These are phyloP conservation scores for Macroventuria anomochaeta DNA, from an alignment of 2,329 filamentous ascomycete species.

Conservation along the genomic window DNA sequence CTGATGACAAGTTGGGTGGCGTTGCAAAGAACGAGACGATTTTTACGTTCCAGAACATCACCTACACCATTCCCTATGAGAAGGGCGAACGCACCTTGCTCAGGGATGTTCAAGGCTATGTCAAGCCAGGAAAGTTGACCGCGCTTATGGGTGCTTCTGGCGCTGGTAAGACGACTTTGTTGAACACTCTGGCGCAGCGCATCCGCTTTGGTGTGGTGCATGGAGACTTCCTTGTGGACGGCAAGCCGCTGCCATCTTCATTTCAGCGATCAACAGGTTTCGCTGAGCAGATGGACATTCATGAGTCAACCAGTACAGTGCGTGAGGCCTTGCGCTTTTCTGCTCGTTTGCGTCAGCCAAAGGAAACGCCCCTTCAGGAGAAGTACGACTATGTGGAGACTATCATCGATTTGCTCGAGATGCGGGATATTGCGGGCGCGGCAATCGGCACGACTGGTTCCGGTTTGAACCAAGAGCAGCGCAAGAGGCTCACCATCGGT, in stretches of 20 bases:
- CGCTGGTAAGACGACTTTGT: conserved; percentile 46
- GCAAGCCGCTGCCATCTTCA: conserved; percentile 62
- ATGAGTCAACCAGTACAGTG: conserved; percentile 67
- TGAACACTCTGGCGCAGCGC: conserved; percentile 50
- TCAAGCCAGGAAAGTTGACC: conserved; percentile 88
- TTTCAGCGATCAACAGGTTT: conserved; percentile 81
- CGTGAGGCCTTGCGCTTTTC: conserved; percentile 70
- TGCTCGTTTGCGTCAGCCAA: conserved; percentile 67
- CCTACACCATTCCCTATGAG: conserved; percentile 70
- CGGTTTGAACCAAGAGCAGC: conserved; percentile 65
- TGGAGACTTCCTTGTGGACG: conserved; percentile 55
- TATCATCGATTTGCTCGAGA: conserved; percentile 67
- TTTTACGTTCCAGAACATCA: conserved; percentile 84
- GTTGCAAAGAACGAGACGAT: conserved; percentile 66
- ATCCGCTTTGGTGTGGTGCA: conserved; percentile 54
- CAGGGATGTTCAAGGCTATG: conserved; percentile 76
- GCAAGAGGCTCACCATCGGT: conserved; percentile 70
- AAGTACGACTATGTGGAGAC: conserved; percentile 71
- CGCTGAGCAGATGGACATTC: conserved; percentile 71
- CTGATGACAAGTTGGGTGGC: conserved; percentile 44
- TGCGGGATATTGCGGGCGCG: conserved; percentile 69
- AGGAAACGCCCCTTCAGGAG: conserved; percentile 62
- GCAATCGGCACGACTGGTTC: conserved; percentile 64
- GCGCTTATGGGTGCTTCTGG: conserved; percentile 77
- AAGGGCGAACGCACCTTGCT: conserved; percentile 57